phyloP scores from a whole-genome alignment of 2,329 filamentous ascomycete species.

The Aspergillus awamori region DNA sequence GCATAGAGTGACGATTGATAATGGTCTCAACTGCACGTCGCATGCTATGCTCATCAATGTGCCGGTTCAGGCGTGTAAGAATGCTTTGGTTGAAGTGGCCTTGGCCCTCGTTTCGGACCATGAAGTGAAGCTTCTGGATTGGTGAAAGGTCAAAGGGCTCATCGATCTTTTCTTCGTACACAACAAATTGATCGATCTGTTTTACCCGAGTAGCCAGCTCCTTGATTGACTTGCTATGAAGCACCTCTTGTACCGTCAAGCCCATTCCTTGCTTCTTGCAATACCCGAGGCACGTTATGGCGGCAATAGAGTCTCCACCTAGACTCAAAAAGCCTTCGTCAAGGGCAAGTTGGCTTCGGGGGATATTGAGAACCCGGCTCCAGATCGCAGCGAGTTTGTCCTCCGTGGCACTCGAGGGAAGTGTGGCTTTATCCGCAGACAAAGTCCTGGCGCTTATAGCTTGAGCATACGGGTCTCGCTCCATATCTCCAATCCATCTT shows the following conservation, averaged over 20 bases:
- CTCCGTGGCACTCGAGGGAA: conserved; percentile 32
- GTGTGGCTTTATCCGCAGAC: conserved; percentile 4
- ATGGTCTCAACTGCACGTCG: conserved; percentile 35
- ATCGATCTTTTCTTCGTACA: conserved; percentile 39
- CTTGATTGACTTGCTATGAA: conserved; percentile 51
- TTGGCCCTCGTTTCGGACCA: conserved; percentile 35
- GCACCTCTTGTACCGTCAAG: conserved; percentile 52
- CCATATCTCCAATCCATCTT: conserved; percentile 36
- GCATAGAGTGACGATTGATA: conserved; percentile 42
- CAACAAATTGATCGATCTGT: conserved; percentile 32
- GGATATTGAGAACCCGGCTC: conserved; percentile 45
- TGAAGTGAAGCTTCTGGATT: conserved; percentile 44
- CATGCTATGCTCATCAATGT: conserved; percentile 28
- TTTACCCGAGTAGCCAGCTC: conserved; percentile 38
- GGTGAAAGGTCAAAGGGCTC: conserved; percentile 40
- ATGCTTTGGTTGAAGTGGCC: conserved; percentile 46
- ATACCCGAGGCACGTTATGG: conserved; percentile 53
- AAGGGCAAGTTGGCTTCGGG: conserved; percentile 34
- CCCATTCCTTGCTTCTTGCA: conserved; percentile 51
- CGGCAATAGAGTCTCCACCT: conserved; percentile 55
- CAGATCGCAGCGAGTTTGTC: conserved; percentile 37
- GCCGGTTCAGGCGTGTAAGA: conserved; percentile 34
- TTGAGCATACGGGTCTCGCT: conserved; percentile 30
- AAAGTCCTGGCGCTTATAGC: not conserved
- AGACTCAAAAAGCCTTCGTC: conserved; percentile 48